Conservation (phyloP, 257 asterid species). For the Solanum infundibuliforme region DNA sequence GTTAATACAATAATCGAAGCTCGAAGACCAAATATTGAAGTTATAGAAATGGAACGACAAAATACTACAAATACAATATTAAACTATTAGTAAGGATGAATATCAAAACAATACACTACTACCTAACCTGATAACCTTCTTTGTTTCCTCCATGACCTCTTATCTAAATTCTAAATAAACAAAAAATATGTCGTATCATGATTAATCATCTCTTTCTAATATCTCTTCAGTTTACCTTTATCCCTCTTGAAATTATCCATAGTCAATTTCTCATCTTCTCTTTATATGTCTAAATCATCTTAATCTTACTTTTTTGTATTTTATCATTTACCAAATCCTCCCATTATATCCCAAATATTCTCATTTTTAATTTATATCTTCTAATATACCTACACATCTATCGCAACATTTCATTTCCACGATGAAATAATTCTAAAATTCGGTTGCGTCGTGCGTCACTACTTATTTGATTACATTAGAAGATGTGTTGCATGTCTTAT, state of each 20-base stretch:
- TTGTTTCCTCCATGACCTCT: background rate
- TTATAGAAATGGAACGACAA: background rate
- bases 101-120: background rate
- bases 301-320: too few species aligned
- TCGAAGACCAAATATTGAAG: too few species aligned
- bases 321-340: too few species aligned
- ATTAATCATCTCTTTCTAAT: too few species aligned
- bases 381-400: background rate
- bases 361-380: too few species aligned
- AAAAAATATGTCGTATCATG: too few species aligned
- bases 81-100: background rate
- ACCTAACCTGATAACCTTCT: background rate
- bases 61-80: background rate
- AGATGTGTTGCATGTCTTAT: background rate
- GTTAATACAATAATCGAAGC: background rate
- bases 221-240: too few species aligned
- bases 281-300: too few species aligned
- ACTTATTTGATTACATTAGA: background rate
- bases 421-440: background rate
- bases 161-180: background rate
- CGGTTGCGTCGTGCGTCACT: background rate
- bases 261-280: background rate
- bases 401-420: background rate
- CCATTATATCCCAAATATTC: too few species aligned
- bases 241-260: too few species aligned